A percentile compares a stretch with the other conserved stretches of the same genome.
Conservation (phyloP, 2,329 filamentous ascomycete genomes). For the Penicillium sp. region DNA sequence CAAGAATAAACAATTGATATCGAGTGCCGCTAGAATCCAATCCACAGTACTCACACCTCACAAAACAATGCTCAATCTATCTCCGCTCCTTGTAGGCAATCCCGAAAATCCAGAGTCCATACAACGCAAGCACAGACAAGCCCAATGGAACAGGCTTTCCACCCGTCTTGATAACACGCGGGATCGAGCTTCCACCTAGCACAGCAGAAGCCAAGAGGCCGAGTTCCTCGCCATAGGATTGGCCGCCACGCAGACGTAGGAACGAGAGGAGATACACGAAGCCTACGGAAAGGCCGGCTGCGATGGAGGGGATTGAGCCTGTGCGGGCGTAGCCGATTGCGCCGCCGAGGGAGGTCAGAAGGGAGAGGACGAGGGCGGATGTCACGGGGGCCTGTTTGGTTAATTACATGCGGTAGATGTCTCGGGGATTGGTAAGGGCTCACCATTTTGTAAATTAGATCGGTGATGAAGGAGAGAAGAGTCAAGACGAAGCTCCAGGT, state of each 20-base stretch:
- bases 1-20: not conserved
- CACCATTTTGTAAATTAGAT: constrained; percentile 22
- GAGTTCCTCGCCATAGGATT: constrained; percentile 82
- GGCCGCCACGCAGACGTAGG: constrained; percentile 72
- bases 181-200: constrained; percentile 80
- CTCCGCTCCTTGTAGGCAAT: constrained; percentile 56
- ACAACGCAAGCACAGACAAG: constrained; percentile 75
- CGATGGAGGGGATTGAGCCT: constrained; percentile 81
- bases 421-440: not conserved
- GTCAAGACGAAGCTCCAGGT: not conserved
- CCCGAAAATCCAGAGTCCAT: constrained; percentile 79
- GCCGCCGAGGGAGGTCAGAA: constrained; percentile 82
- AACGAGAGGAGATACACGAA: constrained; percentile 76
- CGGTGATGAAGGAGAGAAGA: not conserved
- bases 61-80: constrained; percentile 2
- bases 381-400: constrained; percentile 34
- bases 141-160: constrained; percentile 79
- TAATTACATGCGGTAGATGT: not conserved
- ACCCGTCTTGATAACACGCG: constrained; percentile 76
- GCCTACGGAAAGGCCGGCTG: constrained; percentile 82
- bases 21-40: not conserved
- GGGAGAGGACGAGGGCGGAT: constrained; percentile 76
- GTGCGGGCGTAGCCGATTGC: constrained; percentile 84
- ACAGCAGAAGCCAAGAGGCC: constrained; percentile 86
- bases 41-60: not conserved